Evolutionary conservation across 2,329 filamentous ascomycete genomes (phyloP), one percentile per base, ranked within the genome.

Genomic region (Colletotrichum sp.): DNA sequence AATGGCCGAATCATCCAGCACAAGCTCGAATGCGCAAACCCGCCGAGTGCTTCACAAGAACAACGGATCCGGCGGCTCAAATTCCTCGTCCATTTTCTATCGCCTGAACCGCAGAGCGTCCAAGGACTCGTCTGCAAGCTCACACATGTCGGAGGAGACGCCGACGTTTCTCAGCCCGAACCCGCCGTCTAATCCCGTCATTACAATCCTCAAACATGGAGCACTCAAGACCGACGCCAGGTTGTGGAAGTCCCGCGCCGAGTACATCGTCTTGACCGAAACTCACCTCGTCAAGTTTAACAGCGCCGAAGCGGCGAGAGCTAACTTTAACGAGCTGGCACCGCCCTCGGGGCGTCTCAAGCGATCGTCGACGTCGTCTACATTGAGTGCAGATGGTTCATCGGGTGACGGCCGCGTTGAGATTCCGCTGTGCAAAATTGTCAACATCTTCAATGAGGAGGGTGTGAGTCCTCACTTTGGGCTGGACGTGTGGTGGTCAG

Each of bases 401-500:
- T 78, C 82, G n/a, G 80, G 84, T 59, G 85, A 87, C 63, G 78
- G 85, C 71, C 85, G 85, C 22, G 79, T 89, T 36, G 85, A 88
- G 65, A 86, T 92, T 9, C 88, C 90, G 0, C 81, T 91, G 9
- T 85, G 87, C 18, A 86, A 85, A 48, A 84, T 92, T 28, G 87
- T 92, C 48, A 88, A 90, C 4, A 86, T 87, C 3, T 91, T 90
- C 77, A 86, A 86, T 34, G 87, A 89, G 34, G 89, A 91, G 79
- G 86, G 86, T 59, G 85, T 86, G 2, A 85, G 87, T 63, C 86
- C 88, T 15, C 86, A 87, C 8, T 90, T 89, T 60, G 89, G 89
- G 8, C 81, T 92, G 67, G 90, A 92, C 79, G 84, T 91, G 3
- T 92, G 90, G 89, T 92, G 90, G 90, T 87, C 86, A 73, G 86